Base-by-base conservation (phyloP, 2,329 filamentous ascomycete genomes). In the Nemania sp. region DNA sequence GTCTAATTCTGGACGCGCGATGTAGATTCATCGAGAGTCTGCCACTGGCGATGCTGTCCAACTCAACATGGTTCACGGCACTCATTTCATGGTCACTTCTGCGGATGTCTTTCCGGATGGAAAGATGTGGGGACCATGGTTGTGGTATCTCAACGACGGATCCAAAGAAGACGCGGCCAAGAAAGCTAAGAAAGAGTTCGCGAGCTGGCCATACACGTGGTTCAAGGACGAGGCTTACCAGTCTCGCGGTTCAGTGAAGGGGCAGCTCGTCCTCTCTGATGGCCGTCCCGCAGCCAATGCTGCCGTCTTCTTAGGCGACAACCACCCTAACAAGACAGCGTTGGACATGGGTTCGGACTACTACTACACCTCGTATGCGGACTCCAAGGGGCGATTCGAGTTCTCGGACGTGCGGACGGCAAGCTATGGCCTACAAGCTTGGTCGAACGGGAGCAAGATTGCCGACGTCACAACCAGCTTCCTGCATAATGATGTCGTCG, bases 11-110 rank as follows among this genome's bases (percentile, higher is more conserved):
- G 10, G 47, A 35, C 18, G 13, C 29, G 18, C 21, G 35, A 9
- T 37, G 3, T 51, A 66, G 65, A 61, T 83, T 2, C 81, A 83
- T 61, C 77, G 81, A 5, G 81, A 83, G 65, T 80, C 76, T 3
- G 64, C 72, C 5, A 82, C 80, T 0, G 81, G 81, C 5, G 81
- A 83, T 60, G 75, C 76, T 1, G 81, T 83, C 2, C 79, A 83
- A 61, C 71, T 83, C 39, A 84, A 84, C 68, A 82, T 84, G 78
- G 75, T 83, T 35, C 81, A 83, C 64, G 81, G 81, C 35, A 83
- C 81, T 0, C 79, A 81, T 65, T 80, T 79, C 65, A 72, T 74
- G 64, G 75, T 73, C 3, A 72, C 68, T 1, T 71, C 73, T 43
- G 69, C 64, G 18, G 77, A 78, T 50, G 70, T 68, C 1, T 75